Evolutionary conservation across 768 basidiomycete species (phyloP).

Genomic region (Boletus rex-veris): DNA sequence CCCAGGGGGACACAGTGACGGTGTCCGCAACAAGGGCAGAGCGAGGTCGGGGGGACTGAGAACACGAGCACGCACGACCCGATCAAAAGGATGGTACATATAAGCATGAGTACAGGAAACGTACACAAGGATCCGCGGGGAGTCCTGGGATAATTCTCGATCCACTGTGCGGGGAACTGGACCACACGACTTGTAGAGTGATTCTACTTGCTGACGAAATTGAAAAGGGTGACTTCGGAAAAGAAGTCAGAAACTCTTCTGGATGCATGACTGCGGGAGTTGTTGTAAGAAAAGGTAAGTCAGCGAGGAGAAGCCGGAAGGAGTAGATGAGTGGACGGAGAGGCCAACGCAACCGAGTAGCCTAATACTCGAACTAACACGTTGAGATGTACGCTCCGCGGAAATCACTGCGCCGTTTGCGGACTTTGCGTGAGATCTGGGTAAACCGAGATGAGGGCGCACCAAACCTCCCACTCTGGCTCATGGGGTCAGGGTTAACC

Average conservation of each 20-base stretch:
- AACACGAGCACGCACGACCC: slow-evolving; percentile 8
- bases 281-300: slow-evolving; percentile 11
- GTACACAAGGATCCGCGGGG: slow-evolving; percentile 31
- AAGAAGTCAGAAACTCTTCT: slow-evolving; percentile 8
- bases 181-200: slow-evolving; percentile 13
- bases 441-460: slow-evolving; percentile 9
- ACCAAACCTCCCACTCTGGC: background rate
- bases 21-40: slow-evolving; percentile 6
- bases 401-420: slow-evolving; percentile 29
- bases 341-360: slow-evolving; percentile 23
- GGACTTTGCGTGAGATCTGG: slow-evolving; percentile 26
- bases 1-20: slow-evolving; percentile 7
- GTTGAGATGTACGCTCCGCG: slow-evolving; percentile 26
- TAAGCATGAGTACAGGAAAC: slow-evolving; percentile 15
- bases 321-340: slow-evolving; percentile 1
- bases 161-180: slow-evolving; percentile 28
- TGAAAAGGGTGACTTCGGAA: slow-evolving; percentile 9
- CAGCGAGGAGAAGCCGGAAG: slow-evolving; percentile 7
- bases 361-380: slow-evolving; percentile 22
- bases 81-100: slow-evolving; percentile 25
- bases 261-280: slow-evolving; percentile 11
- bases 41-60: slow-evolving; percentile 6
- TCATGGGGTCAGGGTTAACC: too few relatives aligned
- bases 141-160: slow-evolving; percentile 27
- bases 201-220: background rate